These are phyloP conservation scores for Besnoitia besnoiti DNA, from an alignment of 169 alveolate species.

Conservation along the genomic window DNA sequence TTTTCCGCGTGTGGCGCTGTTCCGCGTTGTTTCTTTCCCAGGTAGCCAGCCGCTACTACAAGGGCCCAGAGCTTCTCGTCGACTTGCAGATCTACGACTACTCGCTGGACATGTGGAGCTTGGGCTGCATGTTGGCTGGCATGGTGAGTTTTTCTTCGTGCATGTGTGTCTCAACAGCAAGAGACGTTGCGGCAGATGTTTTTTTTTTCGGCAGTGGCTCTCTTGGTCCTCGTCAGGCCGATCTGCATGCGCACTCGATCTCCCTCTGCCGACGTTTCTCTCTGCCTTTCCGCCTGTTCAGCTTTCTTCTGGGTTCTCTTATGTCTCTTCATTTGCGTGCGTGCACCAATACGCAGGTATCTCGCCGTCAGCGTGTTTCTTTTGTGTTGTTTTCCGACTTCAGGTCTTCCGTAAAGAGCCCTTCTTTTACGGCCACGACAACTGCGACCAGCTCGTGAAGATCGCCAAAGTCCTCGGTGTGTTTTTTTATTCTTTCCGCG, in stretches of 20 bases:
- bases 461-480: slow-evolving; percentile 91
- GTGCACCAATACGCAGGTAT: no score
- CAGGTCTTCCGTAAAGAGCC: slow-evolving; percentile 90
- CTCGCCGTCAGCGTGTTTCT: neutral
- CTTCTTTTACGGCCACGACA: slow-evolving; percentile 95
- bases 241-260: no score
- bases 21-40: neutral
- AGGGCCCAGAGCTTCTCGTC: slow-evolving; percentile 98
- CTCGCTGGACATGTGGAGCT: slow-evolving; percentile 98
- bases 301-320: no score
- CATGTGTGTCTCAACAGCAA: neutral
- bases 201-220: neutral
- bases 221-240: neutral
- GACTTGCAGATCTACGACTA: slow-evolving; percentile 96
- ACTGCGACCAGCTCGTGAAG: slow-evolving; percentile 97
- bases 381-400: neutral
- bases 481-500: no score
- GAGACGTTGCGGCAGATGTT: neutral
- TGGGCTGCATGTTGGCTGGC: slow-evolving; percentile 98
- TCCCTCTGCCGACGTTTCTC: no score
- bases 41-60: slow-evolving; percentile 93
- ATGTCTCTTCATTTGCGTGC: neutral
- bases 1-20: neutral
- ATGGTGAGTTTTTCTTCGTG: neutral
- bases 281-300: no score